phyloP scores from a whole-genome alignment of 345 rosid genomes.

The Hibiscus mutabilis region DNA sequence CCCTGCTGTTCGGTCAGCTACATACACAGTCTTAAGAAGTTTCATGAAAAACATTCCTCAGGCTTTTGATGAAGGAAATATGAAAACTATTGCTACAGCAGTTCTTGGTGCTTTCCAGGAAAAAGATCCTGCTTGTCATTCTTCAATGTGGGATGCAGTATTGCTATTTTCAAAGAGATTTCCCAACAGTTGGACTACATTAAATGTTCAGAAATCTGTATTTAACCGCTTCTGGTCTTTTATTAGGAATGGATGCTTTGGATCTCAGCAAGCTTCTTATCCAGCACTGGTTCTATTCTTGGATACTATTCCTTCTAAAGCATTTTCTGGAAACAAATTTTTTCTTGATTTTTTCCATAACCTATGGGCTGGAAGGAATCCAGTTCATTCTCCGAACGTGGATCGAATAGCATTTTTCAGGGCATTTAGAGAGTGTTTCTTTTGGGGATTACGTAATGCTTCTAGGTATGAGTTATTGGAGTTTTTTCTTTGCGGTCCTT shows the following conservation, averaged over 20 bases:
- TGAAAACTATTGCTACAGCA: conserved; percentile 55
- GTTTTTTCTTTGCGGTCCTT: neutral
- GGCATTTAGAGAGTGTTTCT: conserved; percentile 74
- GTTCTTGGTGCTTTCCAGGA: conserved; percentile 84
- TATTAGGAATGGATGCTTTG: conserved; percentile 80
- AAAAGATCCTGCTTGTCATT: conserved; percentile 77
- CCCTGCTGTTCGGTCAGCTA: conserved; percentile 70
- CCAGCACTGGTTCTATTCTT: conserved; percentile 77
- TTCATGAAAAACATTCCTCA: conserved; percentile 67
- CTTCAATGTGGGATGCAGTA: conserved; percentile 85
- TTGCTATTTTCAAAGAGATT: conserved; percentile 68
- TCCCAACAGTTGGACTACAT: conserved; percentile 69
- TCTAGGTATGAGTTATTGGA: conserved; percentile 42
- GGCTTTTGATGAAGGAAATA: conserved; percentile 51
- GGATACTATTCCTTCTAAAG: conserved; percentile 54
- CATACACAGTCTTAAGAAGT: conserved; percentile 65
- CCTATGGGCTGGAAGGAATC: conserved; percentile 77
- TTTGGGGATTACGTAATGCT: conserved; percentile 72
- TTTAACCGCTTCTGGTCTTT: conserved; percentile 67
- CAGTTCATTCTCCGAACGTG: conserved; percentile 37
- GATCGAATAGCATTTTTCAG: conserved; percentile 51
- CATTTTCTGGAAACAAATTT: conserved; percentile 51
- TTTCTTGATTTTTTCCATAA: conserved; percentile 63
- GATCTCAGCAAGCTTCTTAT: conserved; percentile 83
- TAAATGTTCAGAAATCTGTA: conserved; percentile 64